Evolutionary conservation across 192 early-diverging fungal species (phyloP), one percentile per base, ranked within the genome.

Genomic region (Dimargaris cristalligena): DNA sequence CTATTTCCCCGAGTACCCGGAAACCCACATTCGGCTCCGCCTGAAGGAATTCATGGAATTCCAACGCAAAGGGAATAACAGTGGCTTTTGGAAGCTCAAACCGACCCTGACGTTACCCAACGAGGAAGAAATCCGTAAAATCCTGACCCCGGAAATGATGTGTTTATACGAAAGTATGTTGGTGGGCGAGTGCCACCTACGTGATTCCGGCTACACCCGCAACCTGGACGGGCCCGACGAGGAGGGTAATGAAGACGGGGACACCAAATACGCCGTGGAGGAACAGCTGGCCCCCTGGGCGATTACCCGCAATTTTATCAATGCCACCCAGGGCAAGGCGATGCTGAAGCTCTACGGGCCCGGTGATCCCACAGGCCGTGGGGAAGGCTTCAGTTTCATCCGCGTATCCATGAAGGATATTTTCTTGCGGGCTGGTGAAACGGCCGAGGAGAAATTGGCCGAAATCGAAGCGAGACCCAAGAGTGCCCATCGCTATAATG

Each of bases 371-470:
- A 93, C 93, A 0, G 95, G 92, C 13, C 70, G 78, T 45, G 92
- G 90, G 48, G 93, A 97, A 63, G 95, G 91, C 10, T 96, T 99
- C 63, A 97, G 93, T 76, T 99, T 94, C 70, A 89, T 99, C 62
- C 82, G 92, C 30, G 88, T 89, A 25, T 89, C 87, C 16, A 96
- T 96, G 92, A 96, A 94, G 71, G 95, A 96, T 60, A 94, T 94
- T 56, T 94, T 97, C 62, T 74, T 94, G 63, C 74, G 89, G 23
- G 78, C 83, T 13, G 89, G 89, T 23, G 91, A 92, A 66, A 83
- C 81, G 31, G 80, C 83, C 13, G 83, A 88, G 58, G 89, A 90
- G 48, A 83, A 86, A 68, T 67, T 83, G 46, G 87, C 85, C n/a
- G 80, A 88, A 69, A 88, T 90, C 44, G 84, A 88, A 60, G 74